Base-by-base conservation (phyloP, 306 rosid species). In the Citrullus mucosospermus region DNA sequence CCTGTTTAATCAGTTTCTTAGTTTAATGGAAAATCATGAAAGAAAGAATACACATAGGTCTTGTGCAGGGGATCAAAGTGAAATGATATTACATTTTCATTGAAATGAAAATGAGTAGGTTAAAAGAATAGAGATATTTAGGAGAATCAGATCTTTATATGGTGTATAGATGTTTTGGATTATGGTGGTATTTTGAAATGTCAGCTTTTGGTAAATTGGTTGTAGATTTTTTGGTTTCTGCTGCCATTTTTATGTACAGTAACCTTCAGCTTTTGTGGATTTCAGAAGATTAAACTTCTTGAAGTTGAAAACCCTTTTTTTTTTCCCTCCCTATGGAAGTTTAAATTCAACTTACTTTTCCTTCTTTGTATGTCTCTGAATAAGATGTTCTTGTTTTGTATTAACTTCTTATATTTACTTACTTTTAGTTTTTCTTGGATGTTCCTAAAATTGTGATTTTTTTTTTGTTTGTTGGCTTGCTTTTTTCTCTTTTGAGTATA, bases 41-140 rank as follows among this genome's bases (percentile, higher is more conserved):
- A 48, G 30, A 44, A 43, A 70, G 34, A 22, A 20, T 70, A 50
- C 17, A 43, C 30, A 25, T 68, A 46, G 57, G 76, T 44, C 11
- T 43, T 44, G 9, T 9, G 53, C 74, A 38, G 65, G 32, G 65
- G 65, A 61, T 61, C 41, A 58, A 67, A 67, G 73, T 44, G 75
- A 41, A 44, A 22, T 69, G 75, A 43, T 69, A 69, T n/a, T 43
- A 41, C 75, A 69, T 20, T 69, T 25, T 20, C 56, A 44, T 69
- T n/a, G 4, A 14, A 70, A 69, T 5, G 39, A 25, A 28, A 50
- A 72, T 28, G 77, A 14, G 5, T 28, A 50, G 77, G 22, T 28
- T 72, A 72, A 30, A 69, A 48, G 50, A 72, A 28, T 72, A 25
- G 77, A 72, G 43, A 72, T 50, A 72, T 72, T 72, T 72, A 72